phyloP scores from a whole-genome alignment of 2,329 filamentous ascomycete species.

The Sclerotinia sclerotiorum region DNA sequence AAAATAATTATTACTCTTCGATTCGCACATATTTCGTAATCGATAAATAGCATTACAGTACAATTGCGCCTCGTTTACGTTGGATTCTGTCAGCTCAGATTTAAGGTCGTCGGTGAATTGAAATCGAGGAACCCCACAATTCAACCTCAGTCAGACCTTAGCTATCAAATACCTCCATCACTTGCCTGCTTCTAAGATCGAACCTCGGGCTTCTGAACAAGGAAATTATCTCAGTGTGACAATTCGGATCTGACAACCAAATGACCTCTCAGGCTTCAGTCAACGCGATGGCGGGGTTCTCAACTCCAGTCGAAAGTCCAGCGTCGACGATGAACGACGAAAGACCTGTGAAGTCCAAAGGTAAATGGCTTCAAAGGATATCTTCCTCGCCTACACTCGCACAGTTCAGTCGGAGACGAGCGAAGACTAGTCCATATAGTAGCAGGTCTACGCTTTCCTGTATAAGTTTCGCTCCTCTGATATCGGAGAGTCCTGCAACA shows the following conservation, averaged over 20 bases:
- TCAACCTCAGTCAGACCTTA: neutral
- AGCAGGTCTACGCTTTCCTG: slow-evolving; percentile 37
- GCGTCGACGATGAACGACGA: slow-evolving; percentile 1
- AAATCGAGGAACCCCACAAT: neutral
- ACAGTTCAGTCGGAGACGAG: slow-evolving; percentile 37
- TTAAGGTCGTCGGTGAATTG: slow-evolving; percentile 13
- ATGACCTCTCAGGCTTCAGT: neutral
- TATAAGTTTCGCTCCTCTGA: slow-evolving; percentile 36
- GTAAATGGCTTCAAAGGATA: slow-evolving; percentile 40
- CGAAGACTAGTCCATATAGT: slow-evolving; percentile 38
- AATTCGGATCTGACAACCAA: neutral
- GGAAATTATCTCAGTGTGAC: neutral
- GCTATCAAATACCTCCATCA: slow-evolving; percentile 3
- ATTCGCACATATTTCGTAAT: slow-evolving; percentile 4
- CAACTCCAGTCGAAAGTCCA: slow-evolving; percentile 6
- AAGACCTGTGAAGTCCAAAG: slow-evolving; percentile 36
- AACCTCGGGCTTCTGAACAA: neutral
- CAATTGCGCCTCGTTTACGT: neutral
- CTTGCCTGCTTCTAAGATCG: neutral
- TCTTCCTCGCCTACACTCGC: slow-evolving; percentile 41
- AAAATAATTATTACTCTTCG: slow-evolving; percentile 8
- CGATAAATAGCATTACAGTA: neutral
- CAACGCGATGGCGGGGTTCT: neutral
- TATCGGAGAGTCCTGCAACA: slow-evolving; percentile 31
- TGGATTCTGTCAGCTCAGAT: slow-evolving; percentile 2